These are phyloP conservation scores for Populus hybrid DNA, from an alignment of 441 rosid genomes.

Conservation along the genomic window DNA sequence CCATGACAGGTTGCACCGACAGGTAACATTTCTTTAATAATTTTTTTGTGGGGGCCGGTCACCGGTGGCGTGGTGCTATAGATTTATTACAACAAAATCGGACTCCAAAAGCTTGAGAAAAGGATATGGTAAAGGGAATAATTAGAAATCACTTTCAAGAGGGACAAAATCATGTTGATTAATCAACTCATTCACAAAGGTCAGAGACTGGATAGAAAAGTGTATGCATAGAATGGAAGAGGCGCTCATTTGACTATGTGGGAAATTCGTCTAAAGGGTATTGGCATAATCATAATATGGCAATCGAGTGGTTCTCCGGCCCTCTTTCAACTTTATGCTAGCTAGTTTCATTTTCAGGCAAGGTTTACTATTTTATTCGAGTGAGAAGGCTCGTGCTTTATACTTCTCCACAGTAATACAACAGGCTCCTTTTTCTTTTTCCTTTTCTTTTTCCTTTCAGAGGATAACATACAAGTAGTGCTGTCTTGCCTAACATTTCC, in stretches of 20 bases:
- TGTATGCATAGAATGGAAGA: background rate
- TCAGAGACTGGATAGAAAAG: background rate
- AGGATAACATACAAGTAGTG: background rate
- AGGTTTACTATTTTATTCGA: background rate
- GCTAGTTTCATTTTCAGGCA: no score
- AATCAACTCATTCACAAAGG: background rate
- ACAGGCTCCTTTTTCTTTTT: background rate
- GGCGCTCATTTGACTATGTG: no score
- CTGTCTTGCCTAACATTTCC: background rate
- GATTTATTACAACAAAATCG: background rate
- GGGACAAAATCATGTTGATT: conserved; percentile 10
- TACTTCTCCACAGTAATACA: background rate
- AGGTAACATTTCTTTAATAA: background rate
- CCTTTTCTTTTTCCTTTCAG: no score
- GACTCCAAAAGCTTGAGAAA: background rate
- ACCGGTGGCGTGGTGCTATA: conserved; percentile 3
- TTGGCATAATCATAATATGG: no score
- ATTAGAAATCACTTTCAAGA: background rate
- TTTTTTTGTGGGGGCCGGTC: background rate
- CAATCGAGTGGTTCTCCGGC: background rate
- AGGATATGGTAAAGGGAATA: background rate
- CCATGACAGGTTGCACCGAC: background rate
- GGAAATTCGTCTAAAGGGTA: no score
- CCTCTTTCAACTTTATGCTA: no score
- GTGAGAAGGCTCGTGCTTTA: background rate